phyloP scores from a whole-genome alignment of 768 basidiomycete genomes.

The Gymnopilus junonius region DNA sequence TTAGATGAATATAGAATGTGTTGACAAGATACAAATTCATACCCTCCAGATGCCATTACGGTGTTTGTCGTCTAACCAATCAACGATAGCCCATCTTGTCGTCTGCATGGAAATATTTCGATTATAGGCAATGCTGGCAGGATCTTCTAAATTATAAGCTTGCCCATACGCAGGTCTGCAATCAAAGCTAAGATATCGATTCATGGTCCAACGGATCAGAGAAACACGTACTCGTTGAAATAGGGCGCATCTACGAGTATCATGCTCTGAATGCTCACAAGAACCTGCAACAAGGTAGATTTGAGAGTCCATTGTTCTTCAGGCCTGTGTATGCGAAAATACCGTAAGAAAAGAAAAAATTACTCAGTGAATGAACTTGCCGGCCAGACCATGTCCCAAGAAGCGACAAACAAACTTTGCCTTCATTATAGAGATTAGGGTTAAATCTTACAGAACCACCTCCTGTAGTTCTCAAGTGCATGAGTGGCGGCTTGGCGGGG shows the following conservation, averaged over 20 bases:
- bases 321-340: slow-evolving; percentile 23
- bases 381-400: slow-evolving; percentile 61
- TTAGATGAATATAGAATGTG: background rate
- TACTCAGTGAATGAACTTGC: slow-evolving; percentile 29
- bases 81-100: slow-evolving; percentile 54
- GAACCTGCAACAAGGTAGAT: slow-evolving; percentile 59
- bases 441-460: slow-evolving; percentile 56
- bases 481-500: slow-evolving; percentile 47
- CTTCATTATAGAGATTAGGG: slow-evolving; percentile 53
- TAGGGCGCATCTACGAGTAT: slow-evolving; percentile 58
- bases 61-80: slow-evolving; percentile 53
- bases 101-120: slow-evolving; percentile 46
- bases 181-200: background rate
- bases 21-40: slow-evolving; percentile 17
- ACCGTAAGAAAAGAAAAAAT: background rate
- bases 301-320: slow-evolving; percentile 50
- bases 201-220: slow-evolving; percentile 2
- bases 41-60: slow-evolving; percentile 51
- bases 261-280: slow-evolving; percentile 64
- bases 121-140: slow-evolving; percentile 50
- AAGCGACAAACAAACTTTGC: slow-evolving; percentile 59
- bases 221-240: slow-evolving; percentile 55
- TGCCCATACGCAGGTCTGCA: slow-evolving; percentile 52
- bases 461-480: slow-evolving; percentile 59
- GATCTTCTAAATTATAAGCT: slow-evolving; percentile 38